phyloP scores from a whole-genome alignment of 345 rosid genomes.

The Salix brachista region DNA sequence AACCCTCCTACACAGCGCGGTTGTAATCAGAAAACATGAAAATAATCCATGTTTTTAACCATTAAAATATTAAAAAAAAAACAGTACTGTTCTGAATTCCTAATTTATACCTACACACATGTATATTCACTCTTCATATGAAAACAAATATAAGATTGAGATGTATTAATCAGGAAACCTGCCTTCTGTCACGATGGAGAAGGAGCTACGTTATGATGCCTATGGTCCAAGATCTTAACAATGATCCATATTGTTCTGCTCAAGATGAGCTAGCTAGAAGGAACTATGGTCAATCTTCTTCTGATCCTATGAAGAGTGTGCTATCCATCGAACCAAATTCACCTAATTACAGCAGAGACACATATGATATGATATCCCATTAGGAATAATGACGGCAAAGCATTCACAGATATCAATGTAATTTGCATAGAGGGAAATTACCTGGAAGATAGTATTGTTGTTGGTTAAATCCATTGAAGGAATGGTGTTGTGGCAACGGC shows the following conservation, averaged over 20 bases:
- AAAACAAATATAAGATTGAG: neutral
- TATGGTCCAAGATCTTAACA: neutral
- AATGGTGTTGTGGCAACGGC: slow-evolving; percentile 2
- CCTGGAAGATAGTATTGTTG: slow-evolving; percentile 32
- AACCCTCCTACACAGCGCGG: too few relatives aligned
- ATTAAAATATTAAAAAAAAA: neutral
- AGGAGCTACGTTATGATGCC: neutral
- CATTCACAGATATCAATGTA: too few relatives aligned
- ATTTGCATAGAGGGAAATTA: neutral
- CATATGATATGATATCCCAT: neutral
- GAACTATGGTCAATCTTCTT: neutral
- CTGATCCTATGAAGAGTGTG: slow-evolving; percentile 8
- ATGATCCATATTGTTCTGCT: neutral
- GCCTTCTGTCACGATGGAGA: neutral
- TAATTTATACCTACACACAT: neutral
- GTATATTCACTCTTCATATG: neutral
- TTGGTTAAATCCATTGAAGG: slow-evolving; percentile 18
- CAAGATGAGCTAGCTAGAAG: neutral
- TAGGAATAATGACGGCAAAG: neutral
- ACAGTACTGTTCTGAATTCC: neutral
- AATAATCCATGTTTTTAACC: neutral
- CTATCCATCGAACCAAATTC: slow-evolving; percentile 22
- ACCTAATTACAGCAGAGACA: slow-evolving; percentile 7
- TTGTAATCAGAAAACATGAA: neutral
- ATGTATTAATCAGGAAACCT: neutral